Conservation (phyloP, 208 protist genomes). For the Porcisia deanei region DNA sequence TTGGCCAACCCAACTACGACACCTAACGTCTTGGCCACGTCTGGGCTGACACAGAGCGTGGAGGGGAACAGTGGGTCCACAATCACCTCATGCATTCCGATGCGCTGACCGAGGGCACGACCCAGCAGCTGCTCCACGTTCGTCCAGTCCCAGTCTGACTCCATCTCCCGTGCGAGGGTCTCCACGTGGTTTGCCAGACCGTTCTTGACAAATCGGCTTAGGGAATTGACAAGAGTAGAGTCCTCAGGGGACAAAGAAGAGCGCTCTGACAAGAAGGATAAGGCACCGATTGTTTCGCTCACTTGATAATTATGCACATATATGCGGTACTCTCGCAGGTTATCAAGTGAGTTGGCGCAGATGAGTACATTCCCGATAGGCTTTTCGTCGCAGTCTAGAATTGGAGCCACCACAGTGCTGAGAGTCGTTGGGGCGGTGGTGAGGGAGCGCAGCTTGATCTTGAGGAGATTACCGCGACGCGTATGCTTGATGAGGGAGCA, state of each 20-base stretch:
- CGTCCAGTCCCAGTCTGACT: conserved; percentile 90
- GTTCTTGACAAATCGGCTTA: conserved; percentile 64
- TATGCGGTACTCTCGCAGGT: conserved; percentile 72
- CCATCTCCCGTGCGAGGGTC: conserved; percentile 72
- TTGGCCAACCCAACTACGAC: conserved; percentile 34
- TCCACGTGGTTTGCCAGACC: conserved; percentile 57
- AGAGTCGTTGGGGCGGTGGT: conserved; percentile 74
- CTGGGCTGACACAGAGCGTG: conserved; percentile 77
- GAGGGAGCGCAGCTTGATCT: conserved; percentile 82
- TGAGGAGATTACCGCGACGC: conserved; percentile 44
- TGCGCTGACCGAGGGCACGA: conserved; percentile 50
- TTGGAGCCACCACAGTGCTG: conserved; percentile 73
- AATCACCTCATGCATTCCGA: conserved; percentile 39
- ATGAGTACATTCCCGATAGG: conserved; percentile 83
- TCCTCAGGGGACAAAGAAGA: conserved; percentile 43
- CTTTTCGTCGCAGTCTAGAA: conserved; percentile 53
- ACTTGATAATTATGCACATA: conserved; percentile 85
- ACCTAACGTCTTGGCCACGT: conserved; percentile 63
- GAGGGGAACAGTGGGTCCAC: conserved; percentile 75
- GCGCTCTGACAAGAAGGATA: conserved; percentile 50
- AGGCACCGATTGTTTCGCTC: conserved; percentile 47
- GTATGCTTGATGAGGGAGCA: conserved; percentile 45
- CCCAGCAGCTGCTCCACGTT: conserved; percentile 82
- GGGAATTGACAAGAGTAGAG: conserved; percentile 26
- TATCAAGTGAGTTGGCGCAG: conserved; percentile 84